phyloP scores from a whole-genome alignment of 306 rosid genomes.

The Begonia loranthoides region DNA sequence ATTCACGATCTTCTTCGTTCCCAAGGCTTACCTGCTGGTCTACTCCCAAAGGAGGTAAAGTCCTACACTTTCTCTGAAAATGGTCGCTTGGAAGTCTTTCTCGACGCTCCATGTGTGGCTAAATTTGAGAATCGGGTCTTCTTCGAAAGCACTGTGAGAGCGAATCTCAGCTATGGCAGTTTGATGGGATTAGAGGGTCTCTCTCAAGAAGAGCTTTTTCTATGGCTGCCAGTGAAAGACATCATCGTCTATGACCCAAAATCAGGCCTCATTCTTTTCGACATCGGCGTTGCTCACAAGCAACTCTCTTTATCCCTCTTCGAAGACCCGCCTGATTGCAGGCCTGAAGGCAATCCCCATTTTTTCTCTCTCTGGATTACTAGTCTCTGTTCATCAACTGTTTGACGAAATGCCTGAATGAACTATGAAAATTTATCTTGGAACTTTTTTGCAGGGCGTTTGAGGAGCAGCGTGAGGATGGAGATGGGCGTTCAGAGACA shows the following conservation, averaged over 20 bases:
- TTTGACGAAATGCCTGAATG: too few species aligned
- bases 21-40: constrained; percentile 72
- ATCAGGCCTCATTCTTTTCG: constrained; percentile 70
- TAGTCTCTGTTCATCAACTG: too few species aligned
- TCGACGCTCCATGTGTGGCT: constrained; percentile 67
- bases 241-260: constrained; percentile 65
- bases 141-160: constrained; percentile 53
- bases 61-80: constrained; percentile 46
- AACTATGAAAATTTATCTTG: too few species aligned
- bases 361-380: not conserved
- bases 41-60: constrained; percentile 57
- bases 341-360: constrained; percentile 37
- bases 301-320: constrained; percentile 75
- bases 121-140: constrained; percentile 63
- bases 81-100: constrained; percentile 58
- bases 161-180: constrained; percentile 77
- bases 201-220: constrained; percentile 71
- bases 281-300: constrained; percentile 79
- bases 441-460: too few species aligned
- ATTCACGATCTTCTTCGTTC: constrained; percentile 74
- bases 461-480: too few species aligned
- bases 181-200: constrained; percentile 72
- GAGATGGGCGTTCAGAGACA: too few species aligned
- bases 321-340: constrained; percentile 82
- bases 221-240: constrained; percentile 85